These are phyloP conservation scores for Tirmania nivea DNA, from an alignment of 495 filamentous ascomycete genomes.

Conservation along the genomic window DNA sequence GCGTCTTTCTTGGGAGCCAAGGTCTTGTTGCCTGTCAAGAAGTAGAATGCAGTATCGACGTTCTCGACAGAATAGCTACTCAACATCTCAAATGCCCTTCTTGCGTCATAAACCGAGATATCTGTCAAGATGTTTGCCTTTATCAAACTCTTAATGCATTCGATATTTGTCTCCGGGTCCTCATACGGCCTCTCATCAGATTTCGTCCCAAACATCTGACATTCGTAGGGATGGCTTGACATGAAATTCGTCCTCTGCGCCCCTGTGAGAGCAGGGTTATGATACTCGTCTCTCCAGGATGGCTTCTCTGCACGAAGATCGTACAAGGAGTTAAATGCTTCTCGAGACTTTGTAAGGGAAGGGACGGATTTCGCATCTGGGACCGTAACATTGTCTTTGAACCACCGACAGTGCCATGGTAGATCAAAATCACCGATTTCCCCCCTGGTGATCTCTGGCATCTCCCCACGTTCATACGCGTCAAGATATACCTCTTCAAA, in stretches of 20 bases:
- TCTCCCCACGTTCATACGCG: conserved; percentile 46
- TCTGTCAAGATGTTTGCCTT: conserved; percentile 20
- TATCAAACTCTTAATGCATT: conserved; percentile 19
- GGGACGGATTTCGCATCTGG: conserved; percentile 18
- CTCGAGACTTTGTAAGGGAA: conserved; percentile 27
- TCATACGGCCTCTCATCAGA: conserved; percentile 14
- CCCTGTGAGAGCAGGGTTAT: conserved; percentile 17
- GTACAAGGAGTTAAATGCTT: conserved; percentile 30
- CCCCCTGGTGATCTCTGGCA: conserved; percentile 51
- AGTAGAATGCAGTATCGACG: conserved; percentile 19
- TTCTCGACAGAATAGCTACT: conserved; percentile 15
- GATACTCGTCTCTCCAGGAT: conserved; percentile 20
- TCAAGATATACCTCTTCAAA: conserved; percentile 56
- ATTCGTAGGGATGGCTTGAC: conserved; percentile 19
- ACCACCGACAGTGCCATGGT: conserved; percentile 55
- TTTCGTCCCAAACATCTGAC: conserved; percentile 9
- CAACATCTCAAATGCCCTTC: conserved; percentile 15
- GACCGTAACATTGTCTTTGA: conserved; percentile 28
- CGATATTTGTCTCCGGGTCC: conserved; percentile 19
- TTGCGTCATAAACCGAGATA: conserved; percentile 12
- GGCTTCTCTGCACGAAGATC: conserved; percentile 23
- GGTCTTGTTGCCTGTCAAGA: conserved; percentile 11
- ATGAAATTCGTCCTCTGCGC: conserved; percentile 22
- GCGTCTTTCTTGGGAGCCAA: conserved; percentile 19
- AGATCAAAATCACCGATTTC: conserved; percentile 57